phyloP scores from a whole-genome alignment of 1,284 basidiomycete genomes.

The Trametes sp. region DNA sequence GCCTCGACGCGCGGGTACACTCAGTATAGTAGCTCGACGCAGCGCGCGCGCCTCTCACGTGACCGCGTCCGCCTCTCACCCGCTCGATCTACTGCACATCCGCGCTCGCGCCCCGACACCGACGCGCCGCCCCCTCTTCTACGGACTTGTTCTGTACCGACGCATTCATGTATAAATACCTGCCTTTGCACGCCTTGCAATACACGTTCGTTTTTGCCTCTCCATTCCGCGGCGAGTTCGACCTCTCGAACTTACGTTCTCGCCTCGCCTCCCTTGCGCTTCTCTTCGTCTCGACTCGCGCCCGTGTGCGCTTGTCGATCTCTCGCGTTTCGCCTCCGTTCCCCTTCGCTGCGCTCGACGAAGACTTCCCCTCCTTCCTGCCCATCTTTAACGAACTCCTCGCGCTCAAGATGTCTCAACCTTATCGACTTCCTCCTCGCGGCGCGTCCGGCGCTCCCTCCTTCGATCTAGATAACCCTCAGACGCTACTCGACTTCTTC shows the following conservation, averaged over 20 bases:
- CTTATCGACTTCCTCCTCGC: constrained; percentile 8
- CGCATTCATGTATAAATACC: background rate
- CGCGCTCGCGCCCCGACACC: background rate
- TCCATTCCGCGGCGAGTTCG: background rate
- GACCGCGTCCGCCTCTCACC: background rate
- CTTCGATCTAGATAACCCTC: constrained; percentile 14
- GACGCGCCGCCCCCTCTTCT: background rate
- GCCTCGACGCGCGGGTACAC: background rate
- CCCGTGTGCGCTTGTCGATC: background rate
- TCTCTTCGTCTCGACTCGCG: background rate
- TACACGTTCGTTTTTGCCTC: background rate
- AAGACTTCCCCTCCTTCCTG: background rate
- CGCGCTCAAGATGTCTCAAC: background rate
- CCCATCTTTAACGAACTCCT: constrained; percentile 3
- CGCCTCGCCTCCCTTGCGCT: background rate
- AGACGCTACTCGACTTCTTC: constrained; percentile 18
- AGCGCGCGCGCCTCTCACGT: background rate
- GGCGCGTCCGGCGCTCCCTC: constrained; percentile 6
- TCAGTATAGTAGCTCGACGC: background rate
- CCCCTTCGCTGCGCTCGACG: background rate
- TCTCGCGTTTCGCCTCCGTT: background rate
- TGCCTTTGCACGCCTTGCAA: background rate
- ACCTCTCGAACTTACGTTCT: background rate
- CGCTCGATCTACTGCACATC: background rate
- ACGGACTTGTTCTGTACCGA: background rate